Evolutionary conservation across 352 stramenopile species (phyloP).

Genomic region (Halophytophthora batemanensis): DNA sequence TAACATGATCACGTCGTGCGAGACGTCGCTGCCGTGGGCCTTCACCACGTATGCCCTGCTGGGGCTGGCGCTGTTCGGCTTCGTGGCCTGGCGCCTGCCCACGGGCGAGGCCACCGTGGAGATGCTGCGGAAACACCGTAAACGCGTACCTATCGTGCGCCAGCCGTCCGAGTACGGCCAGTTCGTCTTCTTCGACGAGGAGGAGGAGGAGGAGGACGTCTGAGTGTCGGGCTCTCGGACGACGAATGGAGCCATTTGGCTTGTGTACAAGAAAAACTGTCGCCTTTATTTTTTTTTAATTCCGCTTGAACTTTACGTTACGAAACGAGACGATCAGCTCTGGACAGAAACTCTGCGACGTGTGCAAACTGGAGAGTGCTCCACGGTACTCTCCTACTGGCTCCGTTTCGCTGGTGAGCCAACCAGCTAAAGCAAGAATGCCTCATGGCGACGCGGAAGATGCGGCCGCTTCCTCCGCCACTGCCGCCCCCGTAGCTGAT

Average conservation of each 20-base stretch:
- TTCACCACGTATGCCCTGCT: constrained; percentile 53
- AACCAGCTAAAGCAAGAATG: neutral
- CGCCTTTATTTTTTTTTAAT: constrained; percentile 3
- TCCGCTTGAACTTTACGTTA: neutral
- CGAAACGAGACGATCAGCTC: neutral
- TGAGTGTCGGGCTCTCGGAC: neutral
- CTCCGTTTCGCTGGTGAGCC: neutral
- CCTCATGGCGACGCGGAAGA: constrained; percentile 8
- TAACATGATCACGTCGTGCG: constrained; percentile 24
- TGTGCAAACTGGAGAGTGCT: neutral
- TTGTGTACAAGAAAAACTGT: constrained; percentile 7
- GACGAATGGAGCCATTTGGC: neutral
- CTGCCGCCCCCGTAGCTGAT: neutral
- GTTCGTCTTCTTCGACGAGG: constrained; percentile 74
- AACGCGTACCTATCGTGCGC: constrained; percentile 43
- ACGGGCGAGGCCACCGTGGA: constrained; percentile 34
- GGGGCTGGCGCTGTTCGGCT: constrained; percentile 26
- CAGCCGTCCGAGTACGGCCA: constrained; percentile 73
- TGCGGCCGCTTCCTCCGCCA: constrained; percentile 3
- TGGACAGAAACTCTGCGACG: neutral
- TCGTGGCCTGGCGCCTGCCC: constrained; percentile 24
- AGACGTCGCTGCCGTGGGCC: constrained; percentile 60
- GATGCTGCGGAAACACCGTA: constrained; percentile 32
- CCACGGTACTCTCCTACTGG: neutral
- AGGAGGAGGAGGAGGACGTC: constrained; percentile 30